phyloP scores from a whole-genome alignment of 2,329 filamentous ascomycete genomes.

The Chrysosphaeria jannelii region DNA sequence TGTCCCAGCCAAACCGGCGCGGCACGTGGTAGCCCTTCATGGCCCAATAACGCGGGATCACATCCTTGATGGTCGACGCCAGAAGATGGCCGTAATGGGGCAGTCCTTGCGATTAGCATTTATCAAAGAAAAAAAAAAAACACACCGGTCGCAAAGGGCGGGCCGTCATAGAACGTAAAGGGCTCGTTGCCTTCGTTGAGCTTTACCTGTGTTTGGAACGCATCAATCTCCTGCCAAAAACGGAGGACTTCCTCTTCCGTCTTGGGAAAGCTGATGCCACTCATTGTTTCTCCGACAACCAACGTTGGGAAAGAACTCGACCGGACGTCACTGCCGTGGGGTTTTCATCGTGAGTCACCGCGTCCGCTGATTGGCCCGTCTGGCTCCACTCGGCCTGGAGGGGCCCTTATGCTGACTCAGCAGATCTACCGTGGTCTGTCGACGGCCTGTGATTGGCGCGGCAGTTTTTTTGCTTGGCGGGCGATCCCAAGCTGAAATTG shows the following conservation, averaged over 20 bases:
- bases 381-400: no score
- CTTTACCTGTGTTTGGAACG: slow-evolving; percentile 47
- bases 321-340: no score
- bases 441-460: no score
- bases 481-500: no score
- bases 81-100: slow-evolving; percentile 41
- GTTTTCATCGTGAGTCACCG: no score
- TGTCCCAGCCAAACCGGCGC: slow-evolving; percentile 81
- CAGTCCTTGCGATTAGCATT: slow-evolving; percentile 5
- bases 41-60: slow-evolving; percentile 87
- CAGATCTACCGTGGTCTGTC: no score
- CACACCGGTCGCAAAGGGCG: slow-evolving; percentile 32
- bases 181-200: slow-evolving; percentile 54
- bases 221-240: slow-evolving; percentile 74
- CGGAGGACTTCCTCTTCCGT: slow-evolving; percentile 66
- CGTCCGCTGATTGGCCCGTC: no score
- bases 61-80: slow-evolving; percentile 88
- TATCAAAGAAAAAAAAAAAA: not conserved
- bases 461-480: no score
- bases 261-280: slow-evolving; percentile 75
- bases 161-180: slow-evolving; percentile 88
- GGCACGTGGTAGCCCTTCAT: slow-evolving; percentile 51
- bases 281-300: no score
- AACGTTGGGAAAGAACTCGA: not conserved
- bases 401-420: no score